Conservation (phyloP, 2,329 filamentous ascomycete species). For the Stagonosporopsis tanaceti region DNA sequence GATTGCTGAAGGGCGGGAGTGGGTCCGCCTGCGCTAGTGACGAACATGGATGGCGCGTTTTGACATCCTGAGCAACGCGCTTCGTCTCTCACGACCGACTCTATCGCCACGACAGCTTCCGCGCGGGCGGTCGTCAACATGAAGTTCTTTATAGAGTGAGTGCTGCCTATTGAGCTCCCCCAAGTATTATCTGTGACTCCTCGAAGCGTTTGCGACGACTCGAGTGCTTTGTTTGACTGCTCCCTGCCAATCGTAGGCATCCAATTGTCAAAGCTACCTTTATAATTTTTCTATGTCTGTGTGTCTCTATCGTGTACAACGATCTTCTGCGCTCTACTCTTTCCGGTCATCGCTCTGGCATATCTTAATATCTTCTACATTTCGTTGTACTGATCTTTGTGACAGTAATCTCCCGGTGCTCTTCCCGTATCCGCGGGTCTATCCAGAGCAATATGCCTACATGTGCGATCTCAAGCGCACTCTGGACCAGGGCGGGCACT, state of each 20-base stretch:
- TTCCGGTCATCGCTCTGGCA: not conserved
- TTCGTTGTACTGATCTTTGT: constrained; percentile 4
- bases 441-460: constrained; percentile 69
- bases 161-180: not conserved
- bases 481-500: constrained; percentile 92
- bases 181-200: too few relatives aligned
- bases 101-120: constrained; percentile 31
- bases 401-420: constrained; percentile 71
- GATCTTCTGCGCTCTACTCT: not conserved
- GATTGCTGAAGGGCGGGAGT: constrained; percentile 11
- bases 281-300: not conserved
- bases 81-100: constrained; percentile 21
- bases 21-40: constrained; percentile 10
- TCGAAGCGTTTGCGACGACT: not conserved
- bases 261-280: not conserved
- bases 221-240: not conserved
- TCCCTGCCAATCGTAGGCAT: not conserved
- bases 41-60: constrained; percentile 19
- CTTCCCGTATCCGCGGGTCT: constrained; percentile 78
- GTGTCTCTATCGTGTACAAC: not conserved
- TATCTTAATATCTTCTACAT: not conserved
- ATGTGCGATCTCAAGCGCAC: constrained; percentile 90
- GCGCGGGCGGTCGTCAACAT: constrained; percentile 52
- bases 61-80: constrained; percentile 17
- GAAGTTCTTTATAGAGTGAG: constrained; percentile 81